These are phyloP conservation scores for Cucurbita argyrosperma DNA, from an alignment of 306 rosid species.

Conservation along the genomic window DNA sequence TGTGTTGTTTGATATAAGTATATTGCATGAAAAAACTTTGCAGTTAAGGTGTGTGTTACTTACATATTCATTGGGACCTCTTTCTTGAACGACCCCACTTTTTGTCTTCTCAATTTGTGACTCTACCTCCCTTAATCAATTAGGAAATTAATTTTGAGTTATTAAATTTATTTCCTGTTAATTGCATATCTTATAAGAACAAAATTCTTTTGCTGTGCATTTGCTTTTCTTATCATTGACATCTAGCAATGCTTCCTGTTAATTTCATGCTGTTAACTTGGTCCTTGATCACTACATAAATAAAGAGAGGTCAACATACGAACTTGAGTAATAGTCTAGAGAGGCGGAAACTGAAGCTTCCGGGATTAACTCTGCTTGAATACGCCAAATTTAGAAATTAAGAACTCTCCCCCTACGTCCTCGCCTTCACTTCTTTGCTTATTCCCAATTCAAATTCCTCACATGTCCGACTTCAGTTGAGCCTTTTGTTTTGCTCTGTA, in stretches of 20 bases:
- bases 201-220: not conserved
- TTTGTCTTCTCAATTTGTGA: not conserved
- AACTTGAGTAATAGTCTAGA: not conserved
- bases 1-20: conserved; percentile 9
- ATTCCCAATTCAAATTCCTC: not conserved
- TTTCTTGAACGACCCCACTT: not conserved
- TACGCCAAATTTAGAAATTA: not conserved
- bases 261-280: not conserved
- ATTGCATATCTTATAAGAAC: not conserved
- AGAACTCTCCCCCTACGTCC: not conserved
- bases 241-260: not conserved
- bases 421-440: not conserved
- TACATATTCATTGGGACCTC: not conserved
- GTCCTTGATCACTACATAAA: not conserved
- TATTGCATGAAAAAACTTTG: not conserved
- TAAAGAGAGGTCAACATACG: not conserved
- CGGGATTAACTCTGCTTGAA: not conserved
- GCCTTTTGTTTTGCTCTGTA: not conserved
- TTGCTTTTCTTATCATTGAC: not conserved
- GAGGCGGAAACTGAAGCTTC: not conserved
- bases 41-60: not conserved
- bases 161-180: not conserved
- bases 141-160: not conserved
- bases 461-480: not conserved
- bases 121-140: not conserved